Evolutionary conservation across 805 yeast species (phyloP), one percentile per base, ranked within the genome.

Genomic region (Yarrowia sp.): DNA sequence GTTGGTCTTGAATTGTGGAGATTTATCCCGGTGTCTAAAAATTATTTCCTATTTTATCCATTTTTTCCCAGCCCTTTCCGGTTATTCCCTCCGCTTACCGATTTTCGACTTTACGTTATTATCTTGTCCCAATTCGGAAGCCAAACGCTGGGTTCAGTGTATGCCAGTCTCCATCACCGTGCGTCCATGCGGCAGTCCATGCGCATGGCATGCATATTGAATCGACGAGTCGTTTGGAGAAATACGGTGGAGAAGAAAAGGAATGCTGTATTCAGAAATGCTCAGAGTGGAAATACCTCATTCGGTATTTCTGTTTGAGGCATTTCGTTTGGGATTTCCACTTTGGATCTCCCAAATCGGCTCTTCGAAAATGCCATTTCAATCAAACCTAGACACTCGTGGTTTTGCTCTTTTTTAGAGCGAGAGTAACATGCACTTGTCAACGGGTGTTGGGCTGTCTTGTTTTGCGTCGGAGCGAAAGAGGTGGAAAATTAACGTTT

Each of bases 91-190:
- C 39, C 39, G 38, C 53, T 15, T 15, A 32, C 41, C 41, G 33
- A 48, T 17, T 5, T 41, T 33, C 11, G 39, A 33, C 55, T 48
- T 48, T 32, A 17, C 41, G 13, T 43, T 48, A 48, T 33, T 48
- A 48, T 48, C 41, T 48, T 48, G 55, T 48, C 55, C 55, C 55
- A 48, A 48, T 48, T 14, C 5, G 41, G 55, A 33, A 48, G 18
- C 55, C 55, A 48, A 48, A 48, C 55, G 55, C 55, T 48, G 55
- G 55, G 55, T 48, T 48, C 55, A 48, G 55, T 35, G 8, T 35
- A 33, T 48, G 55, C 17, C 39, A 4, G 55, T 48, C 41, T 48
- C 55, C 55, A 48, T 48, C 55, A 48, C 55, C 28, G 41, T 48
- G 55, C 55, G 38, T 35, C 13, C 13, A 35, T 11, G 13, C 10